phyloP scores from a whole-genome alignment of 1,284 basidiomycete genomes.

The Microbotryum silenes-acaulis region DNA sequence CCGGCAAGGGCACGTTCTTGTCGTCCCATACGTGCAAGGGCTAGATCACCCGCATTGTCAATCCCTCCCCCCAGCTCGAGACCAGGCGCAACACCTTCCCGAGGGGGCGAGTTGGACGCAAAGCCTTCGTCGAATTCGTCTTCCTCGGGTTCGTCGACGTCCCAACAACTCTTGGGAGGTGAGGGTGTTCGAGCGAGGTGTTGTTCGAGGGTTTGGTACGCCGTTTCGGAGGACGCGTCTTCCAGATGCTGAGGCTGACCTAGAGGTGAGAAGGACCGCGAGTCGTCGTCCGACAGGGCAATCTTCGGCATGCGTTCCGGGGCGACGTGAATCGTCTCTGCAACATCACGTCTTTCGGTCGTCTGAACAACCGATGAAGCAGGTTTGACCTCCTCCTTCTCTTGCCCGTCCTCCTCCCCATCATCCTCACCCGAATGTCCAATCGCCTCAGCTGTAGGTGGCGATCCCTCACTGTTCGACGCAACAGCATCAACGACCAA shows the following conservation, averaged over 20 bases:
- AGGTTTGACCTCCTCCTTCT: background rate
- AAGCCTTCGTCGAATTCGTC: conserved; percentile 9
- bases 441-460: background rate
- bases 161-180: background rate
- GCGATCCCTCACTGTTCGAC: too few species aligned
- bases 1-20: background rate
- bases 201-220: background rate
- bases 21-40: background rate
- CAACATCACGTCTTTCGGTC: background rate
- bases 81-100: background rate
- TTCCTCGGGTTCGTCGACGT: background rate
- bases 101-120: background rate
- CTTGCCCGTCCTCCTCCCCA: background rate
- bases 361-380: background rate
- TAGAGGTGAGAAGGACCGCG: background rate
- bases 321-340: too few species aligned
- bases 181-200: background rate
- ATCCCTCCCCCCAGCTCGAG: background rate
- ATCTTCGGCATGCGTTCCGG: background rate
- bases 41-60: background rate
- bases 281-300: background rate
- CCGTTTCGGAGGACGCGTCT: background rate
- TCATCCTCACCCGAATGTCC: background rate
- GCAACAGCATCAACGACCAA: background rate
- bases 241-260: background rate